Conservation (phyloP, 768 basidiomycete species). For the Chlorophyllum brunneum region DNA sequence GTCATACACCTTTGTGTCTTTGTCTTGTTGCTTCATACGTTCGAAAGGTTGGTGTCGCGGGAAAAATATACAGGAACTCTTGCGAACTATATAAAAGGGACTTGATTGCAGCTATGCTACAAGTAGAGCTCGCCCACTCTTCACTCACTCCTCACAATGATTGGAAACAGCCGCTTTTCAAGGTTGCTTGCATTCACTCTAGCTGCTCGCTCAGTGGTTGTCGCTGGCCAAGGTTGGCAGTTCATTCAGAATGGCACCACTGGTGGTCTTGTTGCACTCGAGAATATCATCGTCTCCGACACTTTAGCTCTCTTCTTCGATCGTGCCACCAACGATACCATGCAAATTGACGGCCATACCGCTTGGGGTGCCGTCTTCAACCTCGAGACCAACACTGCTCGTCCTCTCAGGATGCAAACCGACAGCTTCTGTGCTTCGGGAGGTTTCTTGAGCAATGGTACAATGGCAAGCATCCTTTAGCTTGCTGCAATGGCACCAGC, state of each 20-base stretch:
- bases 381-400: constrained; percentile 33
- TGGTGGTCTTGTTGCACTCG: constrained; percentile 25
- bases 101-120: no score
- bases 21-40: no score
- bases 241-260: constrained; percentile 27
- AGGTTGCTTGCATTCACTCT: background rate
- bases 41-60: no score
- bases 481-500: background rate
- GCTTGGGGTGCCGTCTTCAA: constrained; percentile 45
- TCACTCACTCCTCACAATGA: no score
- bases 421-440: constrained; percentile 42
- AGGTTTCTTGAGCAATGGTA: constrained; percentile 37
- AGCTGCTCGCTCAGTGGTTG: background rate
- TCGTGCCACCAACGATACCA: constrained; percentile 32
- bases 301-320: constrained; percentile 27
- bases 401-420: constrained; percentile 28
- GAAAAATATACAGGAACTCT: no score
- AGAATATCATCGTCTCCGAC: constrained; percentile 26
- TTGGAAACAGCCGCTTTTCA: background rate
- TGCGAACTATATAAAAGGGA: no score
- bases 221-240: constrained; percentile 18
- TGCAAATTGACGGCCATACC: constrained; percentile 36
- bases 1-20: no score
- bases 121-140: no score
- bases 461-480: constrained; percentile 24